Percentiles rank a stretch among this genome's conserved stretches.
Conservation (phyloP, 768 basidiomycete genomes). For the Mycena crocata region DNA sequence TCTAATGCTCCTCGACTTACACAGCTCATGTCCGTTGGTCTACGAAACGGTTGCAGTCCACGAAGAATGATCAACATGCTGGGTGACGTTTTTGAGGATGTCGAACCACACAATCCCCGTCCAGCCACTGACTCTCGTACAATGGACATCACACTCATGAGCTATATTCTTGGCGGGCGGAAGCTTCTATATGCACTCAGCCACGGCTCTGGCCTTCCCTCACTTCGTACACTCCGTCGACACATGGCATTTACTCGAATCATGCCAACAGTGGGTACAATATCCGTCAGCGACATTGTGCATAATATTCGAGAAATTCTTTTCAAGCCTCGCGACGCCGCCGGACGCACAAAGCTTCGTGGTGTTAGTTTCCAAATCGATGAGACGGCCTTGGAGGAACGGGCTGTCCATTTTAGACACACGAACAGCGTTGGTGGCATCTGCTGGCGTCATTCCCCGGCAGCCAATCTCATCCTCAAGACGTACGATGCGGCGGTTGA, state of each 20-base stretch:
- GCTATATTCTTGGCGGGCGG: constrained; percentile 18
- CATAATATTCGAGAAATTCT: background rate
- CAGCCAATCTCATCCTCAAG: background rate
- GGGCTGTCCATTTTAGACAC: background rate
- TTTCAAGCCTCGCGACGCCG: background rate
- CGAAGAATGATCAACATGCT: constrained; percentile 14
- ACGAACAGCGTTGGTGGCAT: background rate
- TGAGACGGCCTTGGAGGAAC: background rate
- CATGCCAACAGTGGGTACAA: background rate
- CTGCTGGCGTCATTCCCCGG: background rate
- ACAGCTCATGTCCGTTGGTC: background rate
- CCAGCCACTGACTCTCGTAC: background rate
- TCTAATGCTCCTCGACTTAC: constrained; percentile 8
- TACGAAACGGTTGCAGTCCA: constrained; percentile 25
- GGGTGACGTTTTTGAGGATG: constrained; percentile 13
- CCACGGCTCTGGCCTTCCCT: constrained; percentile 19
- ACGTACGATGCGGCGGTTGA: background rate
- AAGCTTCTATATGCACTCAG: constrained; percentile 29
- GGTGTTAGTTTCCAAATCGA: background rate
- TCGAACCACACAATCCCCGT: background rate
- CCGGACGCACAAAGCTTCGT: background rate
- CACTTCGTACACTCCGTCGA: background rate
- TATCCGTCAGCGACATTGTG: background rate
- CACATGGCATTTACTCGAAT: background rate
- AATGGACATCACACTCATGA: constrained; percentile 19